phyloP scores from a whole-genome alignment of 2,329 filamentous ascomycete species.

The Metarhizium brunneum region DNA sequence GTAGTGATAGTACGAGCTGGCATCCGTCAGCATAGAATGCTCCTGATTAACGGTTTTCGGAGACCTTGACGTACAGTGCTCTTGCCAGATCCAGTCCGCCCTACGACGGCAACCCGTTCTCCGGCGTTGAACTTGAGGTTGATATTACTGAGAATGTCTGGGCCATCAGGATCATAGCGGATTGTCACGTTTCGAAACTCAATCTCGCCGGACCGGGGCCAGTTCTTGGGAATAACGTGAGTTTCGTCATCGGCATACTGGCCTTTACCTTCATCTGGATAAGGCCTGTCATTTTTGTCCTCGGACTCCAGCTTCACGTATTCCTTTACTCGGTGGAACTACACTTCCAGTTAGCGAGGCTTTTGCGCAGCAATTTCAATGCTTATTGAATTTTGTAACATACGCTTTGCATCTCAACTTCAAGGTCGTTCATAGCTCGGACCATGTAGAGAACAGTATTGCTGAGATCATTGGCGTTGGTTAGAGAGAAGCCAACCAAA shows the following conservation, averaged over 20 bases:
- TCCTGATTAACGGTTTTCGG: background rate
- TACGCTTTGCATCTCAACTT: conserved; percentile 47
- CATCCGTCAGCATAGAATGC: background rate
- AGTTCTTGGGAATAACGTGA: conserved; percentile 29
- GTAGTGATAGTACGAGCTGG: conserved; percentile 41
- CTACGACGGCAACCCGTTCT: conserved; percentile 69
- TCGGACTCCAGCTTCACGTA: conserved; percentile 37
- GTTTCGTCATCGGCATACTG: conserved; percentile 30
- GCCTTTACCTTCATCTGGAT: conserved; percentile 26
- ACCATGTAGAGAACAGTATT: conserved; percentile 42
- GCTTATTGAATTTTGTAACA: conserved; percentile 13
- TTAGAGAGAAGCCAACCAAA: conserved; percentile 46
- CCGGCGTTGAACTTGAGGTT: conserved; percentile 51
- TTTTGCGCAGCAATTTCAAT: background rate
- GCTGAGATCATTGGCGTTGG: conserved; percentile 45
- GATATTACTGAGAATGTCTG: conserved; percentile 40
- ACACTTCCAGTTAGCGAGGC: conserved; percentile 1
- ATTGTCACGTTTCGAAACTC: conserved; percentile 43
- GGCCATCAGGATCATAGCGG: conserved; percentile 34
- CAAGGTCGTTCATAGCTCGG: conserved; percentile 45
- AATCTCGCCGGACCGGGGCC: conserved; percentile 37
- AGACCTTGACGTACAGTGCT: conserved; percentile 50
- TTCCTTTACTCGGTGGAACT: conserved; percentile 41
- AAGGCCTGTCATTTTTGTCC: conserved; percentile 30
- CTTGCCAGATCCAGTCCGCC: conserved; percentile 75